Evolutionary conservation across 768 basidiomycete species (phyloP), one percentile per base, ranked within the genome.

Genomic region (Mycena leptocephala): DNA sequence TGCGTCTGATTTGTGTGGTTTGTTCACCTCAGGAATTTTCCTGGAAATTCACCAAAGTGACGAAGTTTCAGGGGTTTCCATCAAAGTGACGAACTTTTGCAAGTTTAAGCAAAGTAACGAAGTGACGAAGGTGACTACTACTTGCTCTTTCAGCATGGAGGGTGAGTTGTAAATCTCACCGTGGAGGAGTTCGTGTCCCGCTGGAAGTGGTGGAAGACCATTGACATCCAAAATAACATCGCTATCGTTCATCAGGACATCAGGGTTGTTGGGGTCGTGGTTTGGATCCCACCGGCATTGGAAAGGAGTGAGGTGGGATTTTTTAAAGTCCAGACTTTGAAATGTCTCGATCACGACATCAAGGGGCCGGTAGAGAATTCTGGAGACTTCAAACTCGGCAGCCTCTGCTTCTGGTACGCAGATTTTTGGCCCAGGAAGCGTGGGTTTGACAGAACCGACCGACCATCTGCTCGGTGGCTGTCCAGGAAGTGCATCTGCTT

Each of bases 361-460:
- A n/a, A n/a, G n/a, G n/a, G n/a, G n/a, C n/a, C n/a, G n/a, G n/a
- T 84, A 79, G 59, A 77, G 78, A 5, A 88, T 48, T 14, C 82
- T 82, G 1, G 62, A 33, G 24, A 89, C 79, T 10, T 78, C 66
- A 51, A 86, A 82, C 2, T 68, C 65, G 0, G 84, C 85, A 5
- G 85, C 84, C 16, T 73, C 74, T 66, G 86, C 84, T 0, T 78
- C 76, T 6, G 10, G 0, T 26, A 79, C 76, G 26, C 72, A 79
- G 9, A 77, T 66, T 5, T 76, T 39, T 5, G 79, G 79, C 16
- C 72, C 71, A 2, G 74, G 85, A 33, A 78, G 82, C 13, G 32
- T 66, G 37, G 79, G 83, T 69, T 69, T 80, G 24, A 82, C 82
- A 13, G 72, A 77, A 0, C 64, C 71, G 24, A 70, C 76, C 5